Conservation (phyloP, 192 early-diverging fungal species). For the Rhizophagus sp. region DNA sequence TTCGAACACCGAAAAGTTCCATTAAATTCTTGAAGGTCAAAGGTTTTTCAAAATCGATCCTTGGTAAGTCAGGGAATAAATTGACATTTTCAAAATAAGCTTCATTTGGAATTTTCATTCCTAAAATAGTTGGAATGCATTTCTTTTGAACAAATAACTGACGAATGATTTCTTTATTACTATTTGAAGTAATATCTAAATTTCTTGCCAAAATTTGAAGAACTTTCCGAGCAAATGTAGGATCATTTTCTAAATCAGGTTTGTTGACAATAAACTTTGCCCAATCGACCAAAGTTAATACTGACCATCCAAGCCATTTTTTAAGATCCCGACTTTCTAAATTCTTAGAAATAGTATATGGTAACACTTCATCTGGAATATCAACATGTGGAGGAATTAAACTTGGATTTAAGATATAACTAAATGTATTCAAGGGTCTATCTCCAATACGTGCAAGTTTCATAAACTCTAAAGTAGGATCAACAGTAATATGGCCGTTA, state of each 20-base stretch:
- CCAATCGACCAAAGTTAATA: constrained; percentile 3
- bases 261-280: not conserved
- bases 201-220: constrained; percentile 57
- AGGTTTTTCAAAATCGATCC: constrained; percentile 55
- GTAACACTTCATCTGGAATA: not conserved
- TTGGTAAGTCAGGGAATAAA: constrained; percentile 82
- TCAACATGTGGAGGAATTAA: constrained; percentile 3
- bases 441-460: constrained; percentile 15
- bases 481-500: no score
- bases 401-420: constrained; percentile 57
- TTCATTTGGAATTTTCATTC: constrained; percentile 66
- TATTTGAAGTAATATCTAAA: constrained; percentile 37
- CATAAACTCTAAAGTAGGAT: not conserved
- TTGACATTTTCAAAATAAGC: constrained; percentile 80
- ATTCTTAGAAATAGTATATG: constrained; percentile 12
- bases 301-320: constrained; percentile 9
- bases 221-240: constrained; percentile 68
- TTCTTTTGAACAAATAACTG: constrained; percentile 40
- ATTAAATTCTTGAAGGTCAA: constrained; percentile 55
- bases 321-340: not conserved
- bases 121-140: constrained; percentile 73
- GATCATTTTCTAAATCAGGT: constrained; percentile 34
- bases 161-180: constrained; percentile 36
- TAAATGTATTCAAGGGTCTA: constrained; percentile 51
- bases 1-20: constrained; percentile 73